A percentile compares a stretch with the other conserved stretches of the same genome.
Conservation (phyloP, 2,329 filamentous ascomycete genomes). For the Colletotrichum simmondsii region DNA sequence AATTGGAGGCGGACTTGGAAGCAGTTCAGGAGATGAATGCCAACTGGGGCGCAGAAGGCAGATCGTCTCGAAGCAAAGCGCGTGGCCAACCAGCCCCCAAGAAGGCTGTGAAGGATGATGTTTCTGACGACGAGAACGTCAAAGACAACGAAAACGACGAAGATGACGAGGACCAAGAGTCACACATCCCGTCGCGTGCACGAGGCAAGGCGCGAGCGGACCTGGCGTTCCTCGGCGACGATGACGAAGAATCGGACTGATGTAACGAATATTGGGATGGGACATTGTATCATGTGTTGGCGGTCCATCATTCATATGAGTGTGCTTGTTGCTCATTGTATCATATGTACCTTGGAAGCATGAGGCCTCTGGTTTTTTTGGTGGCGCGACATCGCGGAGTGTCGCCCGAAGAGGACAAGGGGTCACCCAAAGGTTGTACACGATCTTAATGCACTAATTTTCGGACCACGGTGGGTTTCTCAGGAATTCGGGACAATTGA, state of each 20-base stretch:
- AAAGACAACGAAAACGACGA: slow-evolving; percentile 39
- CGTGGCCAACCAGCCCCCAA: slow-evolving; percentile 41
- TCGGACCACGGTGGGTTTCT: slow-evolving; percentile 2
- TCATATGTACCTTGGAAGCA: slow-evolving; percentile 10
- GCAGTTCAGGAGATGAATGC: slow-evolving; percentile 84
- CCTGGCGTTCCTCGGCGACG: slow-evolving; percentile 75
- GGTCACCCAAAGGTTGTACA: neutral
- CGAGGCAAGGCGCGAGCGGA: slow-evolving; percentile 61
- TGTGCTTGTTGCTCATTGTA: slow-evolving; percentile 23
- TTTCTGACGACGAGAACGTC: slow-evolving; percentile 43
- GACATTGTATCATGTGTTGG: neutral
- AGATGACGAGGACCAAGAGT: slow-evolving; percentile 43
- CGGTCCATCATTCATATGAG: slow-evolving; percentile 17
- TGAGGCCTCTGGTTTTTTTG: neutral
- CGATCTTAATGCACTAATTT: neutral
- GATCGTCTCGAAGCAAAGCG: slow-evolving; percentile 49
- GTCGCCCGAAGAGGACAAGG: slow-evolving; percentile 13
- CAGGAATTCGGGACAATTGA: neutral
- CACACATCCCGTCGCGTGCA: slow-evolving; percentile 53
- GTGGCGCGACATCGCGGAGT: slow-evolving; percentile 19
- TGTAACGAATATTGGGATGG: neutral
- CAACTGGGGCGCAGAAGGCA: slow-evolving; percentile 74
- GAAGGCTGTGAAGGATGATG: slow-evolving; percentile 43
- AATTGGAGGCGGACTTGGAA: slow-evolving; percentile 86
- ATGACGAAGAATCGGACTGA: slow-evolving; percentile 71